Conservation (phyloP, 106 monocot species). For the Agapanthus africanus region DNA sequence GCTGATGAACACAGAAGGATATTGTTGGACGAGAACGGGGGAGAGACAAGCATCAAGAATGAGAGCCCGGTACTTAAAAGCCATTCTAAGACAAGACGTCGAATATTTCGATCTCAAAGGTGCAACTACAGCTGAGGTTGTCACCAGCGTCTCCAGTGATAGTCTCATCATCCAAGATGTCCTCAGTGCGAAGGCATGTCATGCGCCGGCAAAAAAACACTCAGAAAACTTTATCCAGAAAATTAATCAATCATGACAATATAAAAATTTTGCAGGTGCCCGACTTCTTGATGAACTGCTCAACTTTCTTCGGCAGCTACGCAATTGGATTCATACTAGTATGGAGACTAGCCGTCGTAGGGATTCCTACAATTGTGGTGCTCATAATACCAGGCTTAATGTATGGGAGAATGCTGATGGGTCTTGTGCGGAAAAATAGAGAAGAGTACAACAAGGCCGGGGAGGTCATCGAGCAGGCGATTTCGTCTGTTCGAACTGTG, state of each 20-base stretch:
- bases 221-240: too few species aligned
- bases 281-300: slow-evolving; percentile 39
- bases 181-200: slow-evolving; percentile 53
- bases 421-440: slow-evolving; percentile 12
- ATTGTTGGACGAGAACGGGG: slow-evolving; percentile 12
- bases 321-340: slow-evolving; percentile 33
- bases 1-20: slow-evolving; percentile 13
- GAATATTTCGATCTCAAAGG: slow-evolving; percentile 15
- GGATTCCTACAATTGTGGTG: slow-evolving; percentile 10
- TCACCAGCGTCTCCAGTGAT: slow-evolving; percentile 68
- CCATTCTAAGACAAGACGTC: slow-evolving; percentile 10
- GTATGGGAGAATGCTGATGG: slow-evolving; percentile 18
- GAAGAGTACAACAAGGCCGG: slow-evolving; percentile 21
- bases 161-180: slow-evolving; percentile 58
- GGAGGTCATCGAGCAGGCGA: slow-evolving; percentile 21
- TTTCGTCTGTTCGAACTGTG: slow-evolving; percentile 29
- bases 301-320: slow-evolving; percentile 38
- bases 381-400: slow-evolving; percentile 28
- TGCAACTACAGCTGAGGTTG: slow-evolving; percentile 29
- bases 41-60: slow-evolving; percentile 12
- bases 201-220: too few species aligned
- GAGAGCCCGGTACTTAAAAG: slow-evolving; percentile 9
- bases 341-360: slow-evolving; percentile 51
- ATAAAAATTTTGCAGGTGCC: too few species aligned
- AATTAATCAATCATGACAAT: too few species aligned